These are phyloP conservation scores for Chlamydomonas sp. DNA, from an alignment of 139 green algal genomes.

Conservation along the genomic window DNA sequence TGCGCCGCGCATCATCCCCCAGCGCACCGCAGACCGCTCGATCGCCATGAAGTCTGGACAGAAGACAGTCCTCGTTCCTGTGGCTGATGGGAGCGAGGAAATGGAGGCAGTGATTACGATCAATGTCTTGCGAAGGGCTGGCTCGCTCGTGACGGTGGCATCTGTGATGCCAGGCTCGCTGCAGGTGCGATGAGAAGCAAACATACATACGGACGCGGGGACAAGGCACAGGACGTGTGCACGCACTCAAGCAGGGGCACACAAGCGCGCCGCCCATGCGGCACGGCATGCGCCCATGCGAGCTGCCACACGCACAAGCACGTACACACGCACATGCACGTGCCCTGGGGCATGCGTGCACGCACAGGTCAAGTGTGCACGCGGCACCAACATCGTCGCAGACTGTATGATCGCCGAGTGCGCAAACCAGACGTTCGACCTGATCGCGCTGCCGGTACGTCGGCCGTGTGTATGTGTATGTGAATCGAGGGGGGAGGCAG, in stretches of 20 bases:
- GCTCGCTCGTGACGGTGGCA: background rate
- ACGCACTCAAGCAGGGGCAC: background rate
- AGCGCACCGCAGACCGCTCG: too few species aligned
- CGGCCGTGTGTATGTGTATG: background rate
- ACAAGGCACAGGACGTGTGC: background rate
- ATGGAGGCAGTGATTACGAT: constrained; percentile 87
- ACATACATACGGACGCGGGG: background rate
- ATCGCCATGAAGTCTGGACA: too few species aligned
- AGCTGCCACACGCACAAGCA: too few species aligned
- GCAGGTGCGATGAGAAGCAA: background rate
- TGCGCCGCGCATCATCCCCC: too few species aligned
- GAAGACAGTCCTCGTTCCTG: constrained; percentile 71
- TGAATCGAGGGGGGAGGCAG: background rate
- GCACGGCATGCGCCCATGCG: too few species aligned
- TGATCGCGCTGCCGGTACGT: constrained; percentile 75
- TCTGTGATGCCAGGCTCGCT: background rate
- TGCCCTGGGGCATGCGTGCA: too few species aligned
- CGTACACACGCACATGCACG: too few species aligned
- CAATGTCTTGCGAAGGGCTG: constrained; percentile 81
- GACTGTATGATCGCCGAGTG: constrained; percentile 56
- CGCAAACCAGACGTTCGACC: constrained; percentile 53
- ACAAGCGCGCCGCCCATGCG: background rate
- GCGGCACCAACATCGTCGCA: constrained; percentile 74
- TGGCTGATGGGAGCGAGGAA: constrained; percentile 80
- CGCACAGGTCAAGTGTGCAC: constrained; percentile 40